Percentiles rank a stretch among this genome's conserved stretches.
Conservation (phyloP, 768 basidiomycete genomes). For the Xerocomellus intermedius region DNA sequence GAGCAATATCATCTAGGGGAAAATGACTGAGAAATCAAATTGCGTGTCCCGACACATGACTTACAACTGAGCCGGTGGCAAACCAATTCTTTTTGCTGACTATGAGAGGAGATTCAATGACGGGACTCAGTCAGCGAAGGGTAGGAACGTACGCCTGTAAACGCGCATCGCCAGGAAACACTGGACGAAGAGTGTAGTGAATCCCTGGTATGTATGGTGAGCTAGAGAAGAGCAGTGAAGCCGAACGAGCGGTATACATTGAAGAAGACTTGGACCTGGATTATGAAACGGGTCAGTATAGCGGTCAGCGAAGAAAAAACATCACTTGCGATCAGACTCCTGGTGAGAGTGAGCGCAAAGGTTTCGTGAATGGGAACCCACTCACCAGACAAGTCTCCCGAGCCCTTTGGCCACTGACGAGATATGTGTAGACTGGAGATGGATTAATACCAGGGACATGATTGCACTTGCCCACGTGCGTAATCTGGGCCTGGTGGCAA, state of each 20-base stretch:
- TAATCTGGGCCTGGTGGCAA: conserved; percentile 51
- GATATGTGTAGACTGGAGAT: conserved; percentile 45
- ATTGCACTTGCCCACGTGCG: conserved; percentile 42
- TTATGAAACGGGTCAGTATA: conserved; percentile 8
- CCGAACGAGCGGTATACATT: conserved; percentile 31
- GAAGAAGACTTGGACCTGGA: conserved; percentile 49
- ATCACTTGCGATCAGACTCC: conserved; percentile 24
- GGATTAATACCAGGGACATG: neutral
- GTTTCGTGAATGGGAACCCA: neutral
- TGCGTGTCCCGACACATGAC: neutral
- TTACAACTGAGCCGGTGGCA: conserved; percentile 33
- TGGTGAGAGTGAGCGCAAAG: conserved; percentile 2
- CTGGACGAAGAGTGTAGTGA: conserved; percentile 53
- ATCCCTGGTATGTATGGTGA: conserved; percentile 19
- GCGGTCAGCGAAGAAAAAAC: neutral
- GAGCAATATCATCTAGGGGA: conserved; percentile 30
- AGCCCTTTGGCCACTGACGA: conserved; percentile 36
- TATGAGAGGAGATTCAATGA: conserved; percentile 30
- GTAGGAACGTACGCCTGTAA: conserved; percentile 40
- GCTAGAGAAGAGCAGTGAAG: neutral
- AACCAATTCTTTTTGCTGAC: conserved; percentile 48
- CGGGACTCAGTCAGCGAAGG: neutral
- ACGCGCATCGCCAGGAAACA: conserved; percentile 51
- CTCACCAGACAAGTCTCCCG: conserved; percentile 41
- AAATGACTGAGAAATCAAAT: neutral